phyloP scores from a whole-genome alignment of 225 moss, liverwort and hornwort species.

The Physcomitrellopsis africana region DNA sequence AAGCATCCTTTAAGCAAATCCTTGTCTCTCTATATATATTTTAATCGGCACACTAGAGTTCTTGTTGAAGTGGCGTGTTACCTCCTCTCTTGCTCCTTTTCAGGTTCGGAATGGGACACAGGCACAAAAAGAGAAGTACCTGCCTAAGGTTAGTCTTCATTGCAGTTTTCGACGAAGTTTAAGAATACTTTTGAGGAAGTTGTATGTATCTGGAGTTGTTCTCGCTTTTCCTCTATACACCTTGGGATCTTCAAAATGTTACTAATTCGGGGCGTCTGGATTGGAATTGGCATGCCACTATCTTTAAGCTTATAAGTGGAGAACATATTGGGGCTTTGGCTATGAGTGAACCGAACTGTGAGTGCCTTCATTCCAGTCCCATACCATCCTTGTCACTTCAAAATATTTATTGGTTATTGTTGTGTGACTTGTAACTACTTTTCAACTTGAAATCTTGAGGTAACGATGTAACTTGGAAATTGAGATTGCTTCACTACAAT shows the following conservation, averaged over 20 bases:
- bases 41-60: background rate
- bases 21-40: background rate
- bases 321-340: conserved; percentile 97
- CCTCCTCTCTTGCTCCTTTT: conserved; percentile 19
- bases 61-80: conserved; percentile 16
- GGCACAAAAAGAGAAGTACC: conserved; percentile 82
- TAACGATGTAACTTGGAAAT: conserved; percentile 1
- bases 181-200: background rate
- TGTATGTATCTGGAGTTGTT: conserved; percentile 3
- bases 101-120: conserved; percentile 94
- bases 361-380: conserved; percentile 33
- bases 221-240: conserved; percentile 9
- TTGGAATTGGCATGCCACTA: conserved; percentile 33
- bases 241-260: conserved; percentile 11
- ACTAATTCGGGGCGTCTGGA: conserved; percentile 31
- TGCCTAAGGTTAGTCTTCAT: conserved; percentile 74
- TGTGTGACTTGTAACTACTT: conserved; percentile 10
- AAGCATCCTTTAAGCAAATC: background rate
- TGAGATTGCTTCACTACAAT: background rate
- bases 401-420: conserved; percentile 12
- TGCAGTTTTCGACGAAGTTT: conserved; percentile 18
- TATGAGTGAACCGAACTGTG: conserved; percentile 99
- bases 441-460: conserved; percentile 1
- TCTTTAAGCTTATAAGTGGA: conserved; percentile 89
- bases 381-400: conserved; percentile 1